A percentile compares a stretch with the other conserved stretches of the same genome.
phyloP scores from a whole-genome alignment of 768 basidiomycete genomes.

The Gloeopeniophorella convolvens region DNA sequence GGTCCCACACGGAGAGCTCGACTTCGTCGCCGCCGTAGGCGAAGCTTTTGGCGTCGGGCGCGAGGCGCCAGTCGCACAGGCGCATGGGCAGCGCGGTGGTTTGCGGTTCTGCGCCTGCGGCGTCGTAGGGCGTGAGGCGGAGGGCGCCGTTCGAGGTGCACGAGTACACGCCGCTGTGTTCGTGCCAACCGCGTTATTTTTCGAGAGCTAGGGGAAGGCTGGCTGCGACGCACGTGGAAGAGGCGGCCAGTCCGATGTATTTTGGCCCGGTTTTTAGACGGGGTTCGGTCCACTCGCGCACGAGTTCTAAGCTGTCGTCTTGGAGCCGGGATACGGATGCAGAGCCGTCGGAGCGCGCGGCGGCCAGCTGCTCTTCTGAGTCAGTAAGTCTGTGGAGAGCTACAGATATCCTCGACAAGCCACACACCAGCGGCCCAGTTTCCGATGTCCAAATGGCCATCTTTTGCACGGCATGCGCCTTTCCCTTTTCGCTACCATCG shows the following conservation, averaged over 20 bases:
- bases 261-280: conserved; percentile 44
- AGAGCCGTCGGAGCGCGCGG: conserved; percentile 58
- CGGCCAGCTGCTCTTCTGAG: conserved; percentile 54
- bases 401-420: too few species aligned
- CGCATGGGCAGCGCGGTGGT: conserved; percentile 56
- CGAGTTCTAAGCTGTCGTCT: conserved; percentile 33
- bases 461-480: conserved; percentile 34
- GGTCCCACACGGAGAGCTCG: conserved; percentile 75
- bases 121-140: conserved; percentile 36
- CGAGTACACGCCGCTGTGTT: conserved; percentile 45
- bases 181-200: neutral
- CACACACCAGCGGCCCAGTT: conserved; percentile 11
- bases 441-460: conserved; percentile 26
- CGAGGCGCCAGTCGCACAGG: conserved; percentile 61
- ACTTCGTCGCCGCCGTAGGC: conserved; percentile 85
- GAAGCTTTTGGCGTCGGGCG: conserved; percentile 48
- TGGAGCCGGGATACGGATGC: conserved; percentile 38
- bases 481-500: conserved; percentile 30
- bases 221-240: conserved; percentile 39
- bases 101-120: conserved; percentile 22
- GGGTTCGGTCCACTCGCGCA: conserved; percentile 57
- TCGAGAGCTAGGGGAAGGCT: neutral
- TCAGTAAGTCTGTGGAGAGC: conserved; percentile 16
- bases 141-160: conserved; percentile 77
- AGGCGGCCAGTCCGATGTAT: conserved; percentile 57